Evolutionary conservation across 2,329 filamentous ascomycete genomes (phyloP).

Genomic region (Fusarium tjaetaba): DNA sequence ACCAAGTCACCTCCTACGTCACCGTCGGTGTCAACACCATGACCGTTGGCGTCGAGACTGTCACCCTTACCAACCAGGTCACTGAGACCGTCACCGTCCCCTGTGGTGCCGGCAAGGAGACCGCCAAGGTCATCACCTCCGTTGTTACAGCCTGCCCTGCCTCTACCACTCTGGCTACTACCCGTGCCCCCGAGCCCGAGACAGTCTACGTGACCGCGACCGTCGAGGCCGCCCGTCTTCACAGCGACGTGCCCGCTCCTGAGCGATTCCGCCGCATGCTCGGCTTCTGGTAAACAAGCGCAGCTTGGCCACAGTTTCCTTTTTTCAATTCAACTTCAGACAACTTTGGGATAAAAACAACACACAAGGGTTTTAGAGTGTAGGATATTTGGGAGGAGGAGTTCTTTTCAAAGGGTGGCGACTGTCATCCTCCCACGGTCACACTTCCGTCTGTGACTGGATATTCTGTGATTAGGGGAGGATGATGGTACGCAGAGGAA

Average conservation of each 20-base stretch:
- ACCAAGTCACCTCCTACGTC: constrained; percentile 24
- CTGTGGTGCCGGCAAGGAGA: constrained; percentile 9
- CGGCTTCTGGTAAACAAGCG: constrained; percentile 25
- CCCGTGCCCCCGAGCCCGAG: constrained; percentile 31
- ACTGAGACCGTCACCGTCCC: constrained; percentile 24
- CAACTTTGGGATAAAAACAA: neutral
- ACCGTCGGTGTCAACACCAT: constrained; percentile 19
- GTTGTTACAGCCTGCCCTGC: constrained; percentile 29
- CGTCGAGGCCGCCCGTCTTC: constrained; percentile 19
- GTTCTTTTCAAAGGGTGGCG: constrained; percentile 9
- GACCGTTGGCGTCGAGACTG: constrained; percentile 23
- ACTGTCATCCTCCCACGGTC: neutral
- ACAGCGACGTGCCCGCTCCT: constrained; percentile 15
- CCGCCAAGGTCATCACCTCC: constrained; percentile 29
- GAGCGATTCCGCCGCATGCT: constrained; percentile 36
- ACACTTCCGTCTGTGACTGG: constrained; percentile 24
- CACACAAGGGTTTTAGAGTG: neutral
- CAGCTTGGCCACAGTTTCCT: neutral
- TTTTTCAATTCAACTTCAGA: constrained; percentile 13
- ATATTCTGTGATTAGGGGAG: neutral
- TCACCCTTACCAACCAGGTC: constrained; percentile 33
- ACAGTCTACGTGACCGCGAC: constrained; percentile 42
- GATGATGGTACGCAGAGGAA: neutral
- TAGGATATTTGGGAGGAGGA: constrained; percentile 1
- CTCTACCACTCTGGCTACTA: constrained; percentile 39